Evolutionary conservation across 2,329 filamentous ascomycete species (phyloP), one percentile per base, ranked within the genome.

Genomic region (Ceratocystis harringtonii): DNA sequence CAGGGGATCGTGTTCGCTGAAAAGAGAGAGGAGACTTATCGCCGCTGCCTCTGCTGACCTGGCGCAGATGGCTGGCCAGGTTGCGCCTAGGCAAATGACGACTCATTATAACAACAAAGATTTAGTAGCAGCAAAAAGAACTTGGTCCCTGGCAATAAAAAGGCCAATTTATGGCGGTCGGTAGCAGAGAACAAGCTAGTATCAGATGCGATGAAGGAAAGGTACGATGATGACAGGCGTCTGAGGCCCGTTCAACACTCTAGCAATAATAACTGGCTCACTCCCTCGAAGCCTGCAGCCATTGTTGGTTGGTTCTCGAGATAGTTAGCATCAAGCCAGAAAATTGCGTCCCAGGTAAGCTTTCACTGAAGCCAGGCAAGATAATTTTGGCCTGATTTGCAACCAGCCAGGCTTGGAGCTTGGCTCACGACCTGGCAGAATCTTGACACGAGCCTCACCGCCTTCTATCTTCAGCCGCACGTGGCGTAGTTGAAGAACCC

Each of bases 1-100:
- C 68, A n/a, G 65, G 67, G 71, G 7, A 81, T 81, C 17, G 81
- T 81, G 69, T 76, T 77, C 69, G 79, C 80, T 81, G 66, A 79
- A 78, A 1, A 78, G 77, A 2, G 80, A 83, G 32, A 72, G 73
- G 72, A 65, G 73, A 70, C 68, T 76, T 75, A 67, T 83, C 80
- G 69, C 76, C 70, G 71, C 76, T 79, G 36, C 76, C 74, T 62
- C 72, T 76, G 73, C 79, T 81, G 71, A 79, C 74, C 68, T 83
- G 80, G 55, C 80, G 79, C 62, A 83, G 75, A 70, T 82, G 81
- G 62, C 78, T 79, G 66, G 77, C 74, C 50, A 75, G 30, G 30
- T 41, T 57, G 28, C 66, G 66, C 19, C 66, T 71, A 69, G 68
- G 71, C 70, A 73, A 76, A 75, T 78, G 74, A 72, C 76, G 77